A percentile compares a stretch with the other conserved stretches of the same genome.
These are phyloP conservation scores for Thinopyrum elongatum DNA, from an alignment of 176 grass and related monocot genomes.

Conservation along the genomic window DNA sequence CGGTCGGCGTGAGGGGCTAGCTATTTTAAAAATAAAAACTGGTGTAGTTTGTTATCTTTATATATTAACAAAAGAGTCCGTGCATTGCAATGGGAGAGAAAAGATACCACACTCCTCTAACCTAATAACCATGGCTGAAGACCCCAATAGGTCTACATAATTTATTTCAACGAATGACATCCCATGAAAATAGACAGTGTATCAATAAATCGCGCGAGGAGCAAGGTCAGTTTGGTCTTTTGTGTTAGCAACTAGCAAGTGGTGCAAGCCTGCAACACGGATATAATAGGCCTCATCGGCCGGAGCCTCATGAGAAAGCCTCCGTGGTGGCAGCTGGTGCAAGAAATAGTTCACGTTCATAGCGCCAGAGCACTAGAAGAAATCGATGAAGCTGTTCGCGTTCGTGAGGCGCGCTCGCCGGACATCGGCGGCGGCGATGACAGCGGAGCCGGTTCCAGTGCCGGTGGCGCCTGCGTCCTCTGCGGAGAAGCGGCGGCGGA, in stretches of 20 bases:
- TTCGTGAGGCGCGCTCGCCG: slow-evolving; percentile 47
- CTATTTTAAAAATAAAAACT: no score
- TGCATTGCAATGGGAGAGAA: no score
- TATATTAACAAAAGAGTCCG: no score
- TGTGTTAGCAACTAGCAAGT: background rate
- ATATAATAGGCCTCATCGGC: slow-evolving; percentile 1
- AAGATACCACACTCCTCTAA: no score
- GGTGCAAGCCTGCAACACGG: background rate
- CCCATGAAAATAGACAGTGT: no score
- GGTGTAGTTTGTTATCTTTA: background rate
- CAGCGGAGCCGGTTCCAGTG: background rate
- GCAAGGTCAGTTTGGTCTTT: slow-evolving; percentile 27
- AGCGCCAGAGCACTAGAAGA: background rate
- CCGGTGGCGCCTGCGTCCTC: background rate
- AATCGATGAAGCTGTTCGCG: slow-evolving; percentile 47
- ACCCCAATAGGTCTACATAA: no score
- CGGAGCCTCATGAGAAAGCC: slow-evolving; percentile 16
- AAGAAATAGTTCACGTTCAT: background rate
- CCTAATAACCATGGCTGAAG: no score
- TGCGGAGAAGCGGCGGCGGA: slow-evolving; percentile 45
- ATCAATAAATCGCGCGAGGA: background rate
- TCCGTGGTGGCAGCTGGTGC: slow-evolving; percentile 22
- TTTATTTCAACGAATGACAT: no score
- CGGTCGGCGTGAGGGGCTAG: no score
- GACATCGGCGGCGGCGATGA: background rate